These are phyloP conservation scores for Coemansia sp. DNA, from an alignment of 192 early-diverging fungal species.

Conservation along the genomic window DNA sequence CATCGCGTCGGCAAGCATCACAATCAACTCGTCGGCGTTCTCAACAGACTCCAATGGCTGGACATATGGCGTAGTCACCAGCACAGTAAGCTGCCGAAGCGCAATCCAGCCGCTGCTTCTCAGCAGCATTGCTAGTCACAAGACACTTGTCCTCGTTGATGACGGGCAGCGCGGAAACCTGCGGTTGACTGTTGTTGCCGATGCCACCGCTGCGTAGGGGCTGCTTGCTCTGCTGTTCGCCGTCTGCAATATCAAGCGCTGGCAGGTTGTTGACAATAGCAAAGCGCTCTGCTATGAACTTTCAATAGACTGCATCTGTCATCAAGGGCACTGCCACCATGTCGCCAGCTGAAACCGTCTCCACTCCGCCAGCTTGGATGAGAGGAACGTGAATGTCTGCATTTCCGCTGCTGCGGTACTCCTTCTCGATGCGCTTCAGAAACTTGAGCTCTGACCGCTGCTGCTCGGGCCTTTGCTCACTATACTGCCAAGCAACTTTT, in stretches of 20 bases:
- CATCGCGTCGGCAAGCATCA: slow-evolving; percentile 16
- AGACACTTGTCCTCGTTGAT: no score
- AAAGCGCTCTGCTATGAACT: no score
- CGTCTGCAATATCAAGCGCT: no score
- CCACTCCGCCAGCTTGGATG: background rate
- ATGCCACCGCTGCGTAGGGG: no score
- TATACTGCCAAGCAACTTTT: background rate
- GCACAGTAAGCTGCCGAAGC: background rate
- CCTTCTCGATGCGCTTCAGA: background rate
- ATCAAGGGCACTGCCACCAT: no score
- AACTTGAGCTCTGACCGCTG: background rate
- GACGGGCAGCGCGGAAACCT: no score
- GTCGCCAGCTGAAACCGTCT: background rate
- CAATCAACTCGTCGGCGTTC: slow-evolving; percentile 6
- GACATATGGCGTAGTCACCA: background rate
- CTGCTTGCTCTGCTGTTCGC: no score
- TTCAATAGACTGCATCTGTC: no score
- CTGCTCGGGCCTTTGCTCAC: background rate
- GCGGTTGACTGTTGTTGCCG: no score
- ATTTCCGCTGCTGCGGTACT: background rate
- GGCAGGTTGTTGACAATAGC: no score
- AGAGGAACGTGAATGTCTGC: background rate
- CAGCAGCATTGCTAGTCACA: no score
- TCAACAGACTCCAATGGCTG: slow-evolving; percentile 3
- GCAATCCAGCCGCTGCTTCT: no score